Conservation (phyloP, 345 rosid genomes). For the Aquilaria malaccensis region DNA sequence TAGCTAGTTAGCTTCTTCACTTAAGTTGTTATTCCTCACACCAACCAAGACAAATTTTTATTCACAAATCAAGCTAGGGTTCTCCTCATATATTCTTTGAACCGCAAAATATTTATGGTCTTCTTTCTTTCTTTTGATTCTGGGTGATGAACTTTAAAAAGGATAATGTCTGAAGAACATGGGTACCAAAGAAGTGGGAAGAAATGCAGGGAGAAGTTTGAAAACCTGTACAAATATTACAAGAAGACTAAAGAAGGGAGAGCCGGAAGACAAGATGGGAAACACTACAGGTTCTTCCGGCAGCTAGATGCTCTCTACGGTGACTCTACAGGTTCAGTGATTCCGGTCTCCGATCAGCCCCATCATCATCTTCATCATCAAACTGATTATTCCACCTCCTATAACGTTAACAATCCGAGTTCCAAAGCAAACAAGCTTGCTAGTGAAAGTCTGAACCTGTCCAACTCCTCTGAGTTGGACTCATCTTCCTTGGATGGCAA, state of each 20-base stretch:
- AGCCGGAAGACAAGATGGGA: constrained; percentile 97
- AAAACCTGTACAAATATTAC: constrained; percentile 94
- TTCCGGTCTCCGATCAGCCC: constrained; percentile 35
- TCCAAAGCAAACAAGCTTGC: neutral
- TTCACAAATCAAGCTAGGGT: too few relatives aligned
- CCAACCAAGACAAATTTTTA: too few relatives aligned
- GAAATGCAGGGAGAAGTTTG: constrained; percentile 98
- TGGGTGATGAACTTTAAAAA: constrained; percentile 5
- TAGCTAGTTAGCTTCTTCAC: too few relatives aligned
- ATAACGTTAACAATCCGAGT: constrained; percentile 24
- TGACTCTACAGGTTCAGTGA: constrained; percentile 36
- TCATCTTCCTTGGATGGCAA: constrained; percentile 53
- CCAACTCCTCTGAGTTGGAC: constrained; percentile 62
- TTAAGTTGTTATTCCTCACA: too few relatives aligned
- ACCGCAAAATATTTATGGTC: too few relatives aligned
- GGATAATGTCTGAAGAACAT: constrained; percentile 93
- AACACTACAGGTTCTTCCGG: constrained; percentile 89
- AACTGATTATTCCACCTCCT: constrained; percentile 17
- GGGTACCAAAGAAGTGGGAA: constrained; percentile 96
- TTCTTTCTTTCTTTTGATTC: too few relatives aligned
- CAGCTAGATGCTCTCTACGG: constrained; percentile 98
- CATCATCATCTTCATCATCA: too few relatives aligned
- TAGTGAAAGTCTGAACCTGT: too few relatives aligned
- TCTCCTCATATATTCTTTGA: too few relatives aligned
- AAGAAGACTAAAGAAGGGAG: constrained; percentile 98